Percentiles rank a stretch among this genome's conserved stretches.
Evolutionary conservation across 1,284 basidiomycete genomes (phyloP).

Genomic region (Pholiota adiposa): DNA sequence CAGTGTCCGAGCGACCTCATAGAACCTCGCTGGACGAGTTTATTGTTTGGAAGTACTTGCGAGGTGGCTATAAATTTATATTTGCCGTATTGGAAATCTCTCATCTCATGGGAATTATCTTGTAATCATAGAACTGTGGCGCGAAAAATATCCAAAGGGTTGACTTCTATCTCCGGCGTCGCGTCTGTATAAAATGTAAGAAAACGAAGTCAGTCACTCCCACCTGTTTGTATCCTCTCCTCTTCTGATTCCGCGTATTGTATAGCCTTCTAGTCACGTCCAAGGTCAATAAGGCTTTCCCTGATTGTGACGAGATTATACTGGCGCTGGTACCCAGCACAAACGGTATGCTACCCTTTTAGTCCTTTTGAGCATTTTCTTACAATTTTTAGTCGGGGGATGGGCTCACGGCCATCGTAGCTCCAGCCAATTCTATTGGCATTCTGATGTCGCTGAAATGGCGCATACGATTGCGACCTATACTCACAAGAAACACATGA

Average conservation of each 20-base stretch:
- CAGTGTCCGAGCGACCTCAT: constrained; percentile 12
- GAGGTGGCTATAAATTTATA: constrained; percentile 1
- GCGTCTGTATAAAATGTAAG: constrained; percentile 7
- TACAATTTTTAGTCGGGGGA: neutral
- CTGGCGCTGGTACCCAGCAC: neutral
- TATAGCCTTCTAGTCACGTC: neutral
- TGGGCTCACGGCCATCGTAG: constrained; percentile 6
- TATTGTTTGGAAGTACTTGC: constrained; percentile 12
- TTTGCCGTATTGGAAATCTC: too few relatives aligned
- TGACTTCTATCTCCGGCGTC: constrained; percentile 8
- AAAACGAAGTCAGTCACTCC: constrained; percentile 1
- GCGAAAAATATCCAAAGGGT: neutral
- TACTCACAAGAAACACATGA: constrained; percentile 27
- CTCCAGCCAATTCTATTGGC: neutral
- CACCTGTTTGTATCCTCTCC: neutral
- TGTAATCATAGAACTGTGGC: neutral
- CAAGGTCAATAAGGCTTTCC: neutral
- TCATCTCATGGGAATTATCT: neutral
- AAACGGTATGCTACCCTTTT: neutral
- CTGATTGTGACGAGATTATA: neutral
- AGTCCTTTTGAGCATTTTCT: neutral
- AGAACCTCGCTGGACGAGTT: constrained; percentile 9
- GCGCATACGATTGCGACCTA: constrained; percentile 19
- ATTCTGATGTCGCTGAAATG: constrained; percentile 32
- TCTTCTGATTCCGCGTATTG: neutral